Conservation (phyloP, 176 grass and related monocot species). For the Saccharum spontaneum region DNA sequence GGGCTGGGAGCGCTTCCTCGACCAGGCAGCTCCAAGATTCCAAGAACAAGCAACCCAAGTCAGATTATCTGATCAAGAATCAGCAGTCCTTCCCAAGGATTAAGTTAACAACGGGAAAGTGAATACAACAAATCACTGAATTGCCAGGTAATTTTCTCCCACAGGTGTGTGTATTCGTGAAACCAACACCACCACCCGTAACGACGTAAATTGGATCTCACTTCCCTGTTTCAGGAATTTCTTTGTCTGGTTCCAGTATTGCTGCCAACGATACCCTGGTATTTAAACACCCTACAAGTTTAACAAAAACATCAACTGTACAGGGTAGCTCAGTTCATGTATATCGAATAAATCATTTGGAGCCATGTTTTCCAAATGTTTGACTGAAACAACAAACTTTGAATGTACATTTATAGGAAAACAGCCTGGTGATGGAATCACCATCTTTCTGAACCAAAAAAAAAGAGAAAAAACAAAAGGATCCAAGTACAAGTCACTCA, state of each 20-base stretch:
- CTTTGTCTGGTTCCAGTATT: neutral
- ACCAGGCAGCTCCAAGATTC: neutral
- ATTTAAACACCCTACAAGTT: constrained; percentile 28
- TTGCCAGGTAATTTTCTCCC: too few relatives aligned
- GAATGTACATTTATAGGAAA: constrained; percentile 53
- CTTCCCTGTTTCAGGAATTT: neutral
- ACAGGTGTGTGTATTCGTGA: too few relatives aligned
- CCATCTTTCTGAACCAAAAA: constrained; percentile 41
- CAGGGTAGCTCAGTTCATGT: constrained; percentile 36
- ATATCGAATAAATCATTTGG: constrained; percentile 39
- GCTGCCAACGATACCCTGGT: neutral
- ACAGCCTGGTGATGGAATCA: constrained; percentile 15
- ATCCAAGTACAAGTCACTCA: neutral
- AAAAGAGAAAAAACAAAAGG: neutral
- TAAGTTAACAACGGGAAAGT: too few relatives aligned
- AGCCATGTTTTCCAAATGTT: constrained; percentile 56
- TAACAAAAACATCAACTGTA: constrained; percentile 50
- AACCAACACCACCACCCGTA: too few relatives aligned
- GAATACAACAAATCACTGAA: too few relatives aligned
- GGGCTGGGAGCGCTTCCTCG: too few relatives aligned
- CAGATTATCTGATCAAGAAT: too few relatives aligned
- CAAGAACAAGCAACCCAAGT: too few relatives aligned
- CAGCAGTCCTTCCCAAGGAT: too few relatives aligned
- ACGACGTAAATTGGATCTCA: neutral
- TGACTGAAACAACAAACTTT: constrained; percentile 45